Evolutionary conservation across 1,284 basidiomycete genomes (phyloP), one percentile per base, ranked within the genome.

Genomic region (Bjerkandera adusta): DNA sequence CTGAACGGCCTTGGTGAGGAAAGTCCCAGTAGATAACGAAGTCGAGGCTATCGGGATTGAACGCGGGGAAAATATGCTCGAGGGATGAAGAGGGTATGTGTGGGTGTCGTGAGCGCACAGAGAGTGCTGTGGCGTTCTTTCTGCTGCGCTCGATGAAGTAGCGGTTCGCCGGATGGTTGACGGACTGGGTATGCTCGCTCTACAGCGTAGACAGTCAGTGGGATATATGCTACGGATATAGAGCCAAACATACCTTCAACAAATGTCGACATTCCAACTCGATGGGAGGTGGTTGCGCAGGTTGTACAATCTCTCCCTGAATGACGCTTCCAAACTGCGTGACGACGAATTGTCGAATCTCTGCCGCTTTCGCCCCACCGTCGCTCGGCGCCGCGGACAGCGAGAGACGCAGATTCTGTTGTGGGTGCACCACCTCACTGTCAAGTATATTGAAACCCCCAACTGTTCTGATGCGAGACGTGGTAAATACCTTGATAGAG

Each of bases 11-110:
- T 49, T 77, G 71, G 13, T 71, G 67, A 2, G 81, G 75, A 22
- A 87, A 73, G 46, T 77, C 73, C 89, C 90, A 95, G 58, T 80
- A 83, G 29, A 95, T 53, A 37, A 89, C 55, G 36, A 94, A 54
- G 60, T 94, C 87, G 29, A 93, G 65, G 10, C 84, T 72, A 21
- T 74, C 64, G 0, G 91, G 86, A 54, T 87, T 79, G 63, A 90
- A 83, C 4, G 94, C 71, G 2, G 93, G 89, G 61, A 96, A 93
- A 36, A 93, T 76, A 27, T 64, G 63, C 0, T 73, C 69, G 51
- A 83, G 71, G 1, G 74, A 70, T 1, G 64, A 46, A 3, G 65
- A 34, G 1, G 86, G 75, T 18, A 96, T 83, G 47, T 85, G 75
- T 0, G 83, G 81, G 60, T 90, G 81, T 21, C 72, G 62, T 21